These are phyloP conservation scores for Gossypium anomalum DNA, from an alignment of 345 rosid species.

Conservation along the genomic window DNA sequence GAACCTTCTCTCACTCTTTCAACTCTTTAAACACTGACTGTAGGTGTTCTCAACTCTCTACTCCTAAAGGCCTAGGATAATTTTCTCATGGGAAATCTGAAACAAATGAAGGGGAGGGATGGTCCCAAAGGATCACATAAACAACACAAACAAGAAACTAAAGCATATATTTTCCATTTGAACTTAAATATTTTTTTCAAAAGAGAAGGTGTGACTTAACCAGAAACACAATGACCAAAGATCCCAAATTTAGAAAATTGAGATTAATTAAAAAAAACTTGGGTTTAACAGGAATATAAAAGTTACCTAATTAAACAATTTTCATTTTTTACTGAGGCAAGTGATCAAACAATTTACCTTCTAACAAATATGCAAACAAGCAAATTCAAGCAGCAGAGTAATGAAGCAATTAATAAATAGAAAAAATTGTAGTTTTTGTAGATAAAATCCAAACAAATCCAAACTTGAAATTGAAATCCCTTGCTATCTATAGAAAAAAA, in stretches of 20 bases:
- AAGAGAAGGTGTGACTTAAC: neutral
- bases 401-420: neutral
- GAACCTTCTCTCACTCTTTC: neutral
- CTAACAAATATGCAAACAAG: neutral
- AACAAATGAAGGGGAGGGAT: neutral
- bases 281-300: neutral
- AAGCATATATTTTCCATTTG: neutral
- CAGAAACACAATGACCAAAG: neutral
- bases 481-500: too few species aligned
- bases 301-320: neutral
- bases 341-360: neutral
- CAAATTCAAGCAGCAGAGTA: neutral
- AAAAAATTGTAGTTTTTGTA: too few species aligned
- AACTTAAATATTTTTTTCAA: neutral
- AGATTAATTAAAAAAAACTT: neutral
- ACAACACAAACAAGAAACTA: neutral
- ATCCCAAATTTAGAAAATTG: neutral
- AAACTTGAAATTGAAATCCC: too few species aligned
- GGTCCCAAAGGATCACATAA: too few species aligned
- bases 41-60: neutral
- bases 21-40: neutral
- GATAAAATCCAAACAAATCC: too few species aligned
- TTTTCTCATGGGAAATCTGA: neutral
- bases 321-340: slow-evolving; percentile 5
- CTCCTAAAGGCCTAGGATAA: neutral